These are phyloP conservation scores for Auxenochlorella pyrenoidosa DNA, from an alignment of 139 green algal genomes.

Conservation along the genomic window DNA sequence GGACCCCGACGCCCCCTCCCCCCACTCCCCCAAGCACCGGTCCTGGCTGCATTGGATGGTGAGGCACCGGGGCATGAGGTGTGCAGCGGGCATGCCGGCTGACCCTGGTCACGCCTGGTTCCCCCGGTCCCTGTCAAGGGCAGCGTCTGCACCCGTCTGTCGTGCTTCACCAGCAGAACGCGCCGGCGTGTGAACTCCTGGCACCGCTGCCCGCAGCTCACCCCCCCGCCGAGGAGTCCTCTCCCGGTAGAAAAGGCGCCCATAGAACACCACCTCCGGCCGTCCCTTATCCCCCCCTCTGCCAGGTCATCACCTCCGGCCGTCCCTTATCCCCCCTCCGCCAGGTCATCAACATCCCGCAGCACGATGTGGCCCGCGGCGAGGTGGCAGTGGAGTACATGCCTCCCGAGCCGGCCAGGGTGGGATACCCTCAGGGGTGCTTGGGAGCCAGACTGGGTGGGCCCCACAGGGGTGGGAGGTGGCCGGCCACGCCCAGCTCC, in stretches of 20 bases:
- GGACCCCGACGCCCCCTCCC: constrained; percentile 36
- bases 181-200: too few species aligned
- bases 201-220: too few species aligned
- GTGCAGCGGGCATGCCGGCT: too few species aligned
- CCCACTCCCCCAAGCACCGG: constrained; percentile 32
- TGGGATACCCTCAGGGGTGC: not conserved
- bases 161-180: too few species aligned
- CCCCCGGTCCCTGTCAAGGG: too few species aligned
- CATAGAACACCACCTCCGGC: too few species aligned
- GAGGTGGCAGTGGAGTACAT: constrained; percentile 31
- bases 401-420: constrained; percentile 32
- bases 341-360: constrained; percentile 35
- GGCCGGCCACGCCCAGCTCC: too few species aligned
- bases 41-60: constrained; percentile 45
- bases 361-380: constrained; percentile 25
- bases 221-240: too few species aligned
- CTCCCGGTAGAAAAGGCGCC: too few species aligned
- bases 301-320: not conserved
- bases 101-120: too few species aligned
- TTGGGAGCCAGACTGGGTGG: not conserved
- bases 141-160: too few species aligned
- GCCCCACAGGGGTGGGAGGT: too few species aligned
- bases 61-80: not conserved
- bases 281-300: not conserved
- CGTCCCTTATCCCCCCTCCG: not conserved